Base-by-base conservation (phyloP, 768 basidiomycete species). In the Thelephora aurantiotincta region DNA sequence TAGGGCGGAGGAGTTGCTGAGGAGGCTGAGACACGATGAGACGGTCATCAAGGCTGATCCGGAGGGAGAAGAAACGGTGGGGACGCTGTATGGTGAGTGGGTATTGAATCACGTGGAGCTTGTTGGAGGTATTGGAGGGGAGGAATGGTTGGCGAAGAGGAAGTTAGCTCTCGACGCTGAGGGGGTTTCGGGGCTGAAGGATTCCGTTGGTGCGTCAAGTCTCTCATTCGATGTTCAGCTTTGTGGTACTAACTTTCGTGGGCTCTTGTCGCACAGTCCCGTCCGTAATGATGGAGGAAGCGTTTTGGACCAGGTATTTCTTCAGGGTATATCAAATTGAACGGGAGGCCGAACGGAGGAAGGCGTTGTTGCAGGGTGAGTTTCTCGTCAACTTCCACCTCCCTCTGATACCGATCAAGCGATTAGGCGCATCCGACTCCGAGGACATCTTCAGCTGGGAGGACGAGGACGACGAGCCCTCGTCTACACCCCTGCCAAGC, bases 371-470 rank as follows among this genome's bases (percentile, higher is more conserved):
- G 33, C 73, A 78, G 68, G 78, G 90, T 82, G 57, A 9, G 16
- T 67, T 55, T 11, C 47, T 45, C 20, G 16, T 42, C 44, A n/a
- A 12, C 23, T 38, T 38, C 13, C 18, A 37, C 23, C 26, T 9
- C 47, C 46, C 26, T 18, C 18, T 19, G 35, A 33, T 7, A 1
- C 37, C 33, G 33, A 22, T 18, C 33, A 45, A 36, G 26, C 38
- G 13, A 20, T 44, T 52, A 80, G 78, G 72, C n/a, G 68, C 78
- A 3, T 62, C 68, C 6, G 77, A 82, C 49, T 76, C 72, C 22
- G 91, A 94, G 41, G 91, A 93, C 33, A 82, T 88, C 50, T 91
- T 94, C 63, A 84, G 77, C 56, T 94, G 90, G 90, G 90, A 92
- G 59, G 88, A 88, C 47, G 78, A 81, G 45, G 89, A 92, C n/a